A percentile compares a stretch with the other conserved stretches of the same genome.
Conservation (phyloP, 352 stramenopile species). For the Globisporangium cystogenes region DNA sequence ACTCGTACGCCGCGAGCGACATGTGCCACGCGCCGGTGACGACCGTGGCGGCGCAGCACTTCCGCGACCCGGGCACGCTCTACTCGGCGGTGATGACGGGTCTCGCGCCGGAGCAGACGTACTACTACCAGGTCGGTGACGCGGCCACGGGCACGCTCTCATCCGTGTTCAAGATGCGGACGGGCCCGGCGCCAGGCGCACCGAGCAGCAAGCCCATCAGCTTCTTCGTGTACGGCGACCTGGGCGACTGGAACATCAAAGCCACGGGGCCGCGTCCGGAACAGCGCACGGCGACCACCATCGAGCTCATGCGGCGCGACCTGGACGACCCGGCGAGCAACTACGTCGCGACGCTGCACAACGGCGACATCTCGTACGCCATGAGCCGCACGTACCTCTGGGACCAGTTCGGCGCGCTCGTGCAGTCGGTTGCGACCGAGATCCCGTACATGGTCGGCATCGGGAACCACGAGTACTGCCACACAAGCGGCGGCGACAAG, state of each 20-base stretch:
- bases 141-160: constrained; percentile 1
- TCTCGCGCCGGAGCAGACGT: constrained; percentile 9
- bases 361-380: constrained; percentile 72
- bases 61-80: constrained; percentile 18
- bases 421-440: constrained; percentile 47
- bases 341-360: constrained; percentile 53
- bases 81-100: constrained; percentile 15
- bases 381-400: constrained; percentile 23
- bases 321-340: constrained; percentile 18
- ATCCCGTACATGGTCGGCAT: constrained; percentile 61
- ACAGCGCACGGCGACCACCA: constrained; percentile 23
- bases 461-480: constrained; percentile 62
- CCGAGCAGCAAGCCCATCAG: constrained; percentile 3
- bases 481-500: constrained; percentile 36
- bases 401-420: constrained; percentile 67
- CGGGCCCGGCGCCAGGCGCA: constrained; percentile 6
- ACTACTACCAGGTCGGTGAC: constrained; percentile 10
- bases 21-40: constrained; percentile 24
- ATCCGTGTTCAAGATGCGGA: constrained; percentile 14
- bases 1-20: constrained; percentile 15
- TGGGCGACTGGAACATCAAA: constrained; percentile 5
- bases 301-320: constrained; percentile 22
- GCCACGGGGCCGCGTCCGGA: constrained; percentile 6
- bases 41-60: constrained; percentile 9
- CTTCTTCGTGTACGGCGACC: constrained; percentile 11